These are phyloP conservation scores for Arctostaphylos glauca DNA, from an alignment of 148 eudicot genomes.

Conservation along the genomic window DNA sequence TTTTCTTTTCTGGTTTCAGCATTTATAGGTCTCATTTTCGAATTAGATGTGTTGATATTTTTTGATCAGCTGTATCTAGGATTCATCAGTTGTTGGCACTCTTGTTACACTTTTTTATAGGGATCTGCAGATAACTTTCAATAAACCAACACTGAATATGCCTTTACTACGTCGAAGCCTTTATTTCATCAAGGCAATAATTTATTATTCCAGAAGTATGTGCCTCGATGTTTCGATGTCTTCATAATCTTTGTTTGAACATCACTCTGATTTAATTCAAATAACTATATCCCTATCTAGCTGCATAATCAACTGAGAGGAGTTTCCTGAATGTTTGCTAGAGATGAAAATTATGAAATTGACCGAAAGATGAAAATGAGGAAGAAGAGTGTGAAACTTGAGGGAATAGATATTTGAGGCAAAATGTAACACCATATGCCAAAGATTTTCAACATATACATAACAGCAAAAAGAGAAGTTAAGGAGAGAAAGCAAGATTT, in stretches of 20 bases:
- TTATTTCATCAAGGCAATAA: too few relatives aligned
- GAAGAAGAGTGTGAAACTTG: too few relatives aligned
- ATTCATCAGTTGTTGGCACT: too few relatives aligned
- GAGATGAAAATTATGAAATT: too few relatives aligned
- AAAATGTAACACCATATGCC: too few relatives aligned
- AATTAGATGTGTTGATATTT: background rate
- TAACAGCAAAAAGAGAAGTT: too few relatives aligned
- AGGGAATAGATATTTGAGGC: too few relatives aligned
- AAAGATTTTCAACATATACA: too few relatives aligned
- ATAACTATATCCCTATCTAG: background rate
- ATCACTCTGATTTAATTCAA: background rate
- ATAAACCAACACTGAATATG: background rate
- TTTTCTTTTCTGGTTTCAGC: background rate
- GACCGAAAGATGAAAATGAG: too few relatives aligned
- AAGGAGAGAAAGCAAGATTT: too few relatives aligned
- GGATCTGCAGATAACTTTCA: background rate
- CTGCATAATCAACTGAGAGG: background rate
- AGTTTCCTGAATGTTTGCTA: background rate
- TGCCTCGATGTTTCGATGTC: background rate
- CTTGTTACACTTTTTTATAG: too few relatives aligned
- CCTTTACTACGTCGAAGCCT: background rate
- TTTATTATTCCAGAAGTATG: background rate
- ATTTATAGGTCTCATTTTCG: background rate
- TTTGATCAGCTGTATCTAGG: background rate
- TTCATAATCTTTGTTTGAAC: background rate